Base-by-base conservation (phyloP, 768 basidiomycete species). In the Termitomyces sp. region DNA sequence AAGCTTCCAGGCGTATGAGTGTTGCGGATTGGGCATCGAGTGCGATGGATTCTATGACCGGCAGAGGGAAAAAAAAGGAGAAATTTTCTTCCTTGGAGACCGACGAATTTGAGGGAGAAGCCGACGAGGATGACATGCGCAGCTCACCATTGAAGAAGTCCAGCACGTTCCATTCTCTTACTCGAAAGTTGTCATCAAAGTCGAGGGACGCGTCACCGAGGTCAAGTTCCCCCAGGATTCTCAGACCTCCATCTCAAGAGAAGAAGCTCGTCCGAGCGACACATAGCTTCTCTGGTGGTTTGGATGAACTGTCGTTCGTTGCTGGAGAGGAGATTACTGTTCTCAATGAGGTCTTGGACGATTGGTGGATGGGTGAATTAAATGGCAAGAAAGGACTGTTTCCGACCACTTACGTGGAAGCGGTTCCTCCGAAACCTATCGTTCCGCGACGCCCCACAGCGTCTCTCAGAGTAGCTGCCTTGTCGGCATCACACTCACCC, bases 311-410 rank as follows among this genome's bases (percentile, higher is more conserved):
- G 35, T 79, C 79, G 40, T 87, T 96, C 72, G 78, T 73, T 54
- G 73, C 77, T 5, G 94, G 92, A 0, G 86, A 88, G 38, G 83
- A 91, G 60, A 88, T 97, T 53, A 68, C 77, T 13, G 85, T 94
- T 27, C 61, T 91, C 27, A 85, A 84, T 32, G 91, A 95, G 66
- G 89, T 94, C 0, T 74, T 92, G 32, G 89, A 91, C 57, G 92
- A 84, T 56, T 95, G 94, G 94, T 95, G 91, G 89, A 81, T 93
- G 74, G 94, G 93, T 7, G 84, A 89, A 65, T 66, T 83, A 32
- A 71, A 79, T 52, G 91, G 89, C 2, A 76, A 76, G 57, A 83
- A 79, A 49, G 94, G 94, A 13, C 66, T 96, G 39, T 95, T 97
- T 77, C 94, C 94, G 0, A 79, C 82, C 1, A 79, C 84, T 6